phyloP scores from a whole-genome alignment of 148 eudicot genomes.

The Rhododendron mucronatum region DNA sequence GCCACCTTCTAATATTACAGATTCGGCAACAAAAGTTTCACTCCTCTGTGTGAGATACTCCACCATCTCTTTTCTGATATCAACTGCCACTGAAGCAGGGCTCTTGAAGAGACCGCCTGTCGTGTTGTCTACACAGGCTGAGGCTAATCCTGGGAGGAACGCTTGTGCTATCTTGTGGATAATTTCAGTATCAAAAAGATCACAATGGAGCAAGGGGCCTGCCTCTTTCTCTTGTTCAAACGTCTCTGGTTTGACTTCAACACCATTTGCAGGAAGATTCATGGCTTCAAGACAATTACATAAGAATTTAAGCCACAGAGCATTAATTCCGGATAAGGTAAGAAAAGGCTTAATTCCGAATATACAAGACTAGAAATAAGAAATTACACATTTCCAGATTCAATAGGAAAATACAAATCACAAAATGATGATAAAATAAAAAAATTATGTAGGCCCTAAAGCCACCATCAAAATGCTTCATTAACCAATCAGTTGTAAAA shows the following conservation, averaged over 20 bases:
- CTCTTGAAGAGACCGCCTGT: constrained; percentile 68
- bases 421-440: not conserved
- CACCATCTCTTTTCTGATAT: constrained; percentile 81
- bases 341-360: not conserved
- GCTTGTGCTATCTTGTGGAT: constrained; percentile 72
- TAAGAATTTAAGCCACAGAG: not conserved
- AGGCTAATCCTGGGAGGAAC: constrained; percentile 75
- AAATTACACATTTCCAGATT: not conserved
- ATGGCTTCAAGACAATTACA: constrained; percentile 24
- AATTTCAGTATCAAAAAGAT: constrained; percentile 62
- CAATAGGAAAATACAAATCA: not conserved
- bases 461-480: not conserved
- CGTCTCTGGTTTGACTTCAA: constrained; percentile 49
- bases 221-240: constrained; percentile 53
- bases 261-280: constrained; percentile 52
- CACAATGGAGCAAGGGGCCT: constrained; percentile 50
- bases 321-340: not conserved
- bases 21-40: constrained; percentile 78
- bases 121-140: constrained; percentile 92
- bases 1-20: constrained; percentile 57
- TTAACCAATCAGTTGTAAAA: not conserved
- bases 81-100: constrained; percentile 81
- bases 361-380: not conserved
- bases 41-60: constrained; percentile 62
- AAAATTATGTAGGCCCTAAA: not conserved